A percentile compares a stretch with the other conserved stretches of the same genome.
Evolutionary conservation across 1,284 basidiomycete species (phyloP).

Genomic region (Cryptococcus jaspeensis): DNA sequence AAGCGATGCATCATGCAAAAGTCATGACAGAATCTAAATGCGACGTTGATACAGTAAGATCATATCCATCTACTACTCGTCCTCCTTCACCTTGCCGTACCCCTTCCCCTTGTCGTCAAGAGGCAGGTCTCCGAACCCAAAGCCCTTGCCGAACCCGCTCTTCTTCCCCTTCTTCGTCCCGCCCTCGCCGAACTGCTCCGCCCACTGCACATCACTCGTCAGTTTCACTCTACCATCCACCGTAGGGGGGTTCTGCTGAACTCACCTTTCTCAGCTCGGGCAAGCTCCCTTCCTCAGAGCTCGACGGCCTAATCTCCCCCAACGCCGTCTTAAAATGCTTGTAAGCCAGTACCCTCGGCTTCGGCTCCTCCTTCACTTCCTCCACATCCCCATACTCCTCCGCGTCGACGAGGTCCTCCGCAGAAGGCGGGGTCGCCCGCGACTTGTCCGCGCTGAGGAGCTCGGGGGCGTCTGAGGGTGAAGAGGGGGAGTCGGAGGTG

Average conservation of each 20-base stretch:
- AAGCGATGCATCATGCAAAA: slow-evolving; percentile 1
- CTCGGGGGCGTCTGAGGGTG: not conserved
- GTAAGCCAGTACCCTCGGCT: slow-evolving; percentile 16
- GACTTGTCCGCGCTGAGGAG: slow-evolving; percentile 7
- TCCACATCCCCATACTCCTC: not conserved
- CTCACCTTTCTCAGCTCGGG: slow-evolving; percentile 68
- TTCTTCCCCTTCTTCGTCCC: slow-evolving; percentile 46
- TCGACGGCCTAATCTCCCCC: slow-evolving; percentile 80
- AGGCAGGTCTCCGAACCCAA: slow-evolving; percentile 49
- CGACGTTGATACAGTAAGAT: not conserved
- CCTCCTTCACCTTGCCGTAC: slow-evolving; percentile 29
- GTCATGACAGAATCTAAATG: not conserved
- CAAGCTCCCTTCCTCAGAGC: slow-evolving; percentile 76
- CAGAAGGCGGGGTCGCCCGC: not conserved
- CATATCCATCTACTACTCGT: slow-evolving; percentile 11
- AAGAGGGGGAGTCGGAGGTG: too few relatives aligned
- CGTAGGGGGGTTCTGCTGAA: not conserved
- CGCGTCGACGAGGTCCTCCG: not conserved
- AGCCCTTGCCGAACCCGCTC: slow-evolving; percentile 52
- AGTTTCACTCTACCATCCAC: not conserved
- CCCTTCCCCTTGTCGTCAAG: slow-evolving; percentile 11
- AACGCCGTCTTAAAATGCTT: slow-evolving; percentile 78
- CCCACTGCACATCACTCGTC: slow-evolving; percentile 58
- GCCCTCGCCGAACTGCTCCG: slow-evolving; percentile 81
- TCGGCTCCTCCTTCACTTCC: not conserved